phyloP scores from a whole-genome alignment of 2,329 filamentous ascomycete genomes.

The Blastomyces gilchristii region DNA sequence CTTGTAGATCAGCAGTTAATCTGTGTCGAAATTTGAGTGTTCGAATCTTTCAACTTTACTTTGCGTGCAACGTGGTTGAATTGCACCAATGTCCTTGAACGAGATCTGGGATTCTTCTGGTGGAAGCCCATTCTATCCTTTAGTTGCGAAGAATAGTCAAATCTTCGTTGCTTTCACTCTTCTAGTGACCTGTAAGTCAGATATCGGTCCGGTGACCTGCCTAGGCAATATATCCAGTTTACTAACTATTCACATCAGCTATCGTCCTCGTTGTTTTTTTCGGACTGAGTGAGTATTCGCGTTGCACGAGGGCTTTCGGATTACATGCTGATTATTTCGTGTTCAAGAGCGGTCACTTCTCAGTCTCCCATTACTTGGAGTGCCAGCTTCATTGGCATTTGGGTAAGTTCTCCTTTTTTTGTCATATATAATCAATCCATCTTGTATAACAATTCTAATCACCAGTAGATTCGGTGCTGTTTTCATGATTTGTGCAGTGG shows the following conservation, averaged over 20 bases:
- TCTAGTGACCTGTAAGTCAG: constrained; percentile 51
- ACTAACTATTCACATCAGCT: constrained; percentile 29
- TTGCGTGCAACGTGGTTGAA: not conserved
- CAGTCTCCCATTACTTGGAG: constrained; percentile 65
- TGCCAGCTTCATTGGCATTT: constrained; percentile 80
- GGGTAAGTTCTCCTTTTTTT: constrained; percentile 52
- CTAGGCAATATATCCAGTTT: not conserved
- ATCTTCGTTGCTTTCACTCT: constrained; percentile 71
- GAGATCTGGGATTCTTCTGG: constrained; percentile 90
- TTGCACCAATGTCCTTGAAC: constrained; percentile 54
- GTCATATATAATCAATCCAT: constrained; percentile 14
- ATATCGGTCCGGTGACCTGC: not conserved
- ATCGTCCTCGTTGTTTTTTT: constrained; percentile 68
- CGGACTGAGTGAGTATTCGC: constrained; percentile 64
- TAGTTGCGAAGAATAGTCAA: constrained; percentile 71
- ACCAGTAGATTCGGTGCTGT: constrained; percentile 71
- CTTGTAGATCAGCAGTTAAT: not conserved
- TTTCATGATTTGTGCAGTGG: constrained; percentile 97
- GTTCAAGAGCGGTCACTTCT: constrained; percentile 64
- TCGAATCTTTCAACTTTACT: not conserved
- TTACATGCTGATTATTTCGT: not conserved
- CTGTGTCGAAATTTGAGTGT: not conserved
- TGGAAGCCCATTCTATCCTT: constrained; percentile 71
- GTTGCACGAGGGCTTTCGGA: not conserved
- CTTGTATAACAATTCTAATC: constrained; percentile 13